phyloP scores from a whole-genome alignment of 208 protist species.

The Leishmania martiniquensis region DNA sequence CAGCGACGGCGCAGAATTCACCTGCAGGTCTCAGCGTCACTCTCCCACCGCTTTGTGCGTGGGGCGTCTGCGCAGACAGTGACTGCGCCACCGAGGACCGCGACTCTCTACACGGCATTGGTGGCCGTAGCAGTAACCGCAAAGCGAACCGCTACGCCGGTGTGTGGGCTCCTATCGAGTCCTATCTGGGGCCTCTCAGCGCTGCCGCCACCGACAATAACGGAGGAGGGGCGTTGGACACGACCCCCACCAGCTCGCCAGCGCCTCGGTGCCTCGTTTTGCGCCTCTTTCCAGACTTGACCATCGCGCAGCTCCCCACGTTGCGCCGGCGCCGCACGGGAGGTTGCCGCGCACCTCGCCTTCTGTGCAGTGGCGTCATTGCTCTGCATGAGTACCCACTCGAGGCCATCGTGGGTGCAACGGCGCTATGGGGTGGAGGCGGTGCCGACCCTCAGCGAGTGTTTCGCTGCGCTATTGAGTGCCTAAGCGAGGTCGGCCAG shows the following conservation, averaged over 20 bases:
- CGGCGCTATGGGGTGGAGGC: slow-evolving; percentile 42
- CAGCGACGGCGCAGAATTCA: neutral
- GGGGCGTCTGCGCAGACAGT: slow-evolving; percentile 8
- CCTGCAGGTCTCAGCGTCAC: slow-evolving; percentile 43
- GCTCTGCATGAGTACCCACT: slow-evolving; percentile 34
- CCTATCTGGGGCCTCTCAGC: slow-evolving; percentile 23
- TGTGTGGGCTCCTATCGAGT: slow-evolving; percentile 28
- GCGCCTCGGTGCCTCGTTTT: slow-evolving; percentile 40
- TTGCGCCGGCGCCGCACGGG: neutral
- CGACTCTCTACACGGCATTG: neutral
- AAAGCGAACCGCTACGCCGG: slow-evolving; percentile 10
- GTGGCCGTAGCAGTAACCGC: neutral
- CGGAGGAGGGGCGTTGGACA: neutral
- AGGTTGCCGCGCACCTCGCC: neutral
- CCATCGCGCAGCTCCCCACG: slow-evolving; percentile 36
- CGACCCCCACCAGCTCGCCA: neutral
- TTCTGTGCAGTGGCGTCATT: neutral
- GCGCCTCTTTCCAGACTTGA: slow-evolving; percentile 57
- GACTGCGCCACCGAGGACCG: neutral
- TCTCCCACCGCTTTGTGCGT: slow-evolving; percentile 51
- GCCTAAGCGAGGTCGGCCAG: slow-evolving; percentile 24
- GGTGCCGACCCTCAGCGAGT: slow-evolving; percentile 21
- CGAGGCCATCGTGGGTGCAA: slow-evolving; percentile 30
- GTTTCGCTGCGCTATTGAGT: slow-evolving; percentile 26
- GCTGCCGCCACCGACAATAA: neutral